Evolutionary conservation across 1,284 basidiomycete genomes (phyloP).

Genomic region (Tremellales sp.): DNA sequence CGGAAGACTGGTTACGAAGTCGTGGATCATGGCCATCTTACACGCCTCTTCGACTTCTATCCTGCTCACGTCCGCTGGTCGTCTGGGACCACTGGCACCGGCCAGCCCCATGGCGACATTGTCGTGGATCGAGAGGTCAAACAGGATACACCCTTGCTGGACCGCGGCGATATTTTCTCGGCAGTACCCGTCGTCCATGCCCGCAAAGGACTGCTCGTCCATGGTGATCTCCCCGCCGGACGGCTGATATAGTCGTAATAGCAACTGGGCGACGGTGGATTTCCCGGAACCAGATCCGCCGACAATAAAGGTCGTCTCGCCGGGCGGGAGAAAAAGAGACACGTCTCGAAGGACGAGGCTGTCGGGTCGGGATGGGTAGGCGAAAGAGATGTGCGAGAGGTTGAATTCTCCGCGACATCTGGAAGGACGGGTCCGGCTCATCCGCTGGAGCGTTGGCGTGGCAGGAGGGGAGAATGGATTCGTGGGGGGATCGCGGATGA

Average conservation of each 20-base stretch:
- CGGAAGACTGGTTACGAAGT: slow-evolving; percentile 77
- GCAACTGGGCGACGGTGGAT: slow-evolving; percentile 79
- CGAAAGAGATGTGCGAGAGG: slow-evolving; percentile 71
- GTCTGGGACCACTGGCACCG: slow-evolving; percentile 47
- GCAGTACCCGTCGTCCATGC: slow-evolving; percentile 72
- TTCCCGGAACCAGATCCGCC: slow-evolving; percentile 90
- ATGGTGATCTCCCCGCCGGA: slow-evolving; percentile 63
- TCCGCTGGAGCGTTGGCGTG: slow-evolving; percentile 9
- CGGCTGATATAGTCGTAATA: slow-evolving; percentile 73
- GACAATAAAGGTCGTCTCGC: slow-evolving; percentile 88
- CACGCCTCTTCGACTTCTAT: slow-evolving; percentile 77
- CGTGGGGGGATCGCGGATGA: slow-evolving; percentile 54
- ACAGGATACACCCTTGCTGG: slow-evolving; percentile 69
- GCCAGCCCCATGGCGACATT: slow-evolving; percentile 80
- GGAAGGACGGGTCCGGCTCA: slow-evolving; percentile 42
- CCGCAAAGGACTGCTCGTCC: slow-evolving; percentile 74
- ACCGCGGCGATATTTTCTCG: slow-evolving; percentile 71
- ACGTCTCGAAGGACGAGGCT: slow-evolving; percentile 50
- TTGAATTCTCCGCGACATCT: slow-evolving; percentile 72
- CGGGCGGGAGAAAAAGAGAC: slow-evolving; percentile 64
- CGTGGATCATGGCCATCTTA: slow-evolving; percentile 79
- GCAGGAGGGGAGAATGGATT: slow-evolving; percentile 16
- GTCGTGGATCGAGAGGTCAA: slow-evolving; percentile 78
- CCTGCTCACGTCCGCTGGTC: slow-evolving; percentile 55
- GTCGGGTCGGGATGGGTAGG: slow-evolving; percentile 73